Evolutionary conservation across 805 yeast genomes (phyloP).

Genomic region (Pichia rugopelliculosa): DNA sequence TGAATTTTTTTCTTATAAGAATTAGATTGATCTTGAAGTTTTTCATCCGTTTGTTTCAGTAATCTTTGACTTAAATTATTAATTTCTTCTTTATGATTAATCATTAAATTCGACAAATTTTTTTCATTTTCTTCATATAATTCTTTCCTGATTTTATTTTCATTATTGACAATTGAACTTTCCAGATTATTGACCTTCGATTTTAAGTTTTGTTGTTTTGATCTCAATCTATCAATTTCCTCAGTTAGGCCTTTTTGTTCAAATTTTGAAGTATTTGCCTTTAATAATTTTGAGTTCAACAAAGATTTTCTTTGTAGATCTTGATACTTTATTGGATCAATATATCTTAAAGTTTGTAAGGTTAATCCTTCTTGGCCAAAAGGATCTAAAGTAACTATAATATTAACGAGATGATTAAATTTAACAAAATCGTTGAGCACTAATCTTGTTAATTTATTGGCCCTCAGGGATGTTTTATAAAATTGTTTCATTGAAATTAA

Average conservation of each 20-base stretch:
- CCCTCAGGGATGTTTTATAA: constrained; percentile 38
- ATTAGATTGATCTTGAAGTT: constrained; percentile 25
- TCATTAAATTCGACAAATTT: constrained; percentile 31
- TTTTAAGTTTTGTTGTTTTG: constrained; percentile 16
- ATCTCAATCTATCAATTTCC: constrained; percentile 25
- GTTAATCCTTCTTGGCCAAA: constrained; percentile 30
- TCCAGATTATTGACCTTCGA: constrained; percentile 20
- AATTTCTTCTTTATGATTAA: constrained; percentile 27
- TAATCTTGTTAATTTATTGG: constrained; percentile 42
- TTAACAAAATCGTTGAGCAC: constrained; percentile 39
- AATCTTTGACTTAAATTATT: constrained; percentile 26
- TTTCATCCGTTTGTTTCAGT: constrained; percentile 23
- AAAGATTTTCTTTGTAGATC: constrained; percentile 19
- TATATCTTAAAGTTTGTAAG: constrained; percentile 26
- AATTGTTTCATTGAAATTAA: constrained; percentile 32
- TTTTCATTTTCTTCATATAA: constrained; percentile 29
- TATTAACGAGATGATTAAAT: constrained; percentile 24
- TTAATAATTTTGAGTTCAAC: background rate
- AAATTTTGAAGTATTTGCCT: background rate
- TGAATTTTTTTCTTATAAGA: constrained; percentile 27
- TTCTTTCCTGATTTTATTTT: constrained; percentile 24
- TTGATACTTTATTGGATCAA: constrained; percentile 25
- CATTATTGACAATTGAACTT: constrained; percentile 22
- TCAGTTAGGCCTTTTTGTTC: constrained; percentile 17
- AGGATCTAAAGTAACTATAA: constrained; percentile 35